Evolutionary conservation across 2,329 filamentous ascomycete genomes (phyloP).

Genomic region (Apiospora hydei): DNA sequence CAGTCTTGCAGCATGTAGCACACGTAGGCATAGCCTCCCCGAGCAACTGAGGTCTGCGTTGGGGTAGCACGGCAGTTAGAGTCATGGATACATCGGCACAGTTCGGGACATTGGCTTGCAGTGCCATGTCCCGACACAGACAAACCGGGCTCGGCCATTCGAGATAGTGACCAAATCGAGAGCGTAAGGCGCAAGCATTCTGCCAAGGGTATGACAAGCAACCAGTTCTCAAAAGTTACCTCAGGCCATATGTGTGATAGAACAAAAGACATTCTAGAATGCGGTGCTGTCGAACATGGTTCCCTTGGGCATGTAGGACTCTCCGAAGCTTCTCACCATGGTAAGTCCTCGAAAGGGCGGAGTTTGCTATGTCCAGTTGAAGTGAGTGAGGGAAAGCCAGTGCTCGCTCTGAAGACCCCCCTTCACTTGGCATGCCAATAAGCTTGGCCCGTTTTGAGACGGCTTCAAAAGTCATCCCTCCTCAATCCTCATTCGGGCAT

Average conservation of each 20-base stretch:
- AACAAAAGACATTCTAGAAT: background rate
- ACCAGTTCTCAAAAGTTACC: background rate
- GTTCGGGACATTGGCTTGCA: background rate
- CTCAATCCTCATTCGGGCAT: background rate
- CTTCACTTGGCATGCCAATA: background rate
- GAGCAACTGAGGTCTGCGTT: background rate
- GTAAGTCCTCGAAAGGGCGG: background rate
- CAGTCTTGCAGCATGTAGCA: background rate
- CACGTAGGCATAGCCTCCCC: background rate
- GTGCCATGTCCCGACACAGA: background rate
- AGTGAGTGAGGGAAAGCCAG: background rate
- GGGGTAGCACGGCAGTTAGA: background rate
- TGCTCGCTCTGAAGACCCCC: background rate
- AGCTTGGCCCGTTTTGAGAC: conserved; percentile 15
- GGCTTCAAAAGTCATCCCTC: background rate
- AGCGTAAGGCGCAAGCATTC: background rate
- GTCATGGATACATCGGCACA: background rate
- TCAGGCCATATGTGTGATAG: background rate
- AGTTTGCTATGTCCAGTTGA: background rate
- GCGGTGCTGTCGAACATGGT: background rate
- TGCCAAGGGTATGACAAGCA: background rate
- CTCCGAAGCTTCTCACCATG: background rate
- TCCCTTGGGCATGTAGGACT: background rate
- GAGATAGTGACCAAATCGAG: background rate
- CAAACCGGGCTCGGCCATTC: background rate